Evolutionary conservation across 441 rosid species (phyloP).

Genomic region (Brassica balearica): DNA sequence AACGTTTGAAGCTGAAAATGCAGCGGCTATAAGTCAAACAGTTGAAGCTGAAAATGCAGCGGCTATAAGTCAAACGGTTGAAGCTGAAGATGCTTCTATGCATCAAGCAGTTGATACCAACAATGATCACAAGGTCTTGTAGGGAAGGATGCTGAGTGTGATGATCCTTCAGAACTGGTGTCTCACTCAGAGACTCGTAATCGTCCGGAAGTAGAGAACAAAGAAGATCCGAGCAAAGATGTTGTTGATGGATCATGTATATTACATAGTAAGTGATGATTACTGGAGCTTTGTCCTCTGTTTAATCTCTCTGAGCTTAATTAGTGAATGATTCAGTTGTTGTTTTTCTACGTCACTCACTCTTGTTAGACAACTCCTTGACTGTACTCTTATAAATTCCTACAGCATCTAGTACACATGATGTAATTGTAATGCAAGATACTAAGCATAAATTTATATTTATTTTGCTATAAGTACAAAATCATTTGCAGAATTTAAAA

Average conservation of each 20-base stretch:
- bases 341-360: background rate
- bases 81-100: slow-evolving; percentile 41
- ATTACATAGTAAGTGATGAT: slow-evolving; percentile 17
- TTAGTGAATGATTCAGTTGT: slow-evolving; percentile 2
- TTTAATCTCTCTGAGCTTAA: slow-evolving; percentile 12
- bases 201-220: slow-evolving; percentile 40
- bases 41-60: slow-evolving; percentile 41
- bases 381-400: background rate
- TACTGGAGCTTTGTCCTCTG: background rate
- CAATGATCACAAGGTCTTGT: slow-evolving; percentile 16
- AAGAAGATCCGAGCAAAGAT: slow-evolving; percentile 39
- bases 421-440: background rate
- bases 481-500: background rate
- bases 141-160: slow-evolving; percentile 8
- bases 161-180: slow-evolving; percentile 24
- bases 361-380: background rate
- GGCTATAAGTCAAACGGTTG: slow-evolving; percentile 3
- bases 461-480: background rate
- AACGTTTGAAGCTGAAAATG: slow-evolving; percentile 40
- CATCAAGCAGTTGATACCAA: slow-evolving; percentile 25
- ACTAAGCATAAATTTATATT: background rate
- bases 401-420: background rate
- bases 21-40: slow-evolving; percentile 18
- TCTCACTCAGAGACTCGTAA: slow-evolving; percentile 29
- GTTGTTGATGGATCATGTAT: slow-evolving; percentile 41